phyloP scores from a whole-genome alignment of 441 rosid species.

The Hura crepitans region DNA sequence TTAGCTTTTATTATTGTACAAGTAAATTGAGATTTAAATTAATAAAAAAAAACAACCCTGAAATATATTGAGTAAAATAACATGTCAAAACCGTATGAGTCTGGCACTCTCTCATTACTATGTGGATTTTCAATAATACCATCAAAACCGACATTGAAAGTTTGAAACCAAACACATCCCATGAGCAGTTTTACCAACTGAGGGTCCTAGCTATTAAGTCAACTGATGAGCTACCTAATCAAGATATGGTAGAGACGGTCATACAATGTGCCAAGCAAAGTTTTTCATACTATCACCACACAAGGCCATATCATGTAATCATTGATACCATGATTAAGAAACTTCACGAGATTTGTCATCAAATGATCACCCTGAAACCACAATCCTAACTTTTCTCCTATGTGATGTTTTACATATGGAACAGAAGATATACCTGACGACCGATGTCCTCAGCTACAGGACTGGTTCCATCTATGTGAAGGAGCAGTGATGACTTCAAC shows the following conservation, averaged over 20 bases:
- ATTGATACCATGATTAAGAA: not conserved
- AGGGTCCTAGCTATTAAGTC: too few species aligned
- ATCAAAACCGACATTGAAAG: too few species aligned
- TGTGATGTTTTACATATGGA: not conserved
- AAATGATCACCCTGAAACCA: not conserved
- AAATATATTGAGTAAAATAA: not conserved
- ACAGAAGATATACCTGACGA: constrained; percentile 68
- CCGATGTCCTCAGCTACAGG: constrained; percentile 98
- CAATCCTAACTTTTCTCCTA: not conserved
- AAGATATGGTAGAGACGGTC: too few species aligned
- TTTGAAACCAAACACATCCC: too few species aligned
- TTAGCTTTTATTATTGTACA: not conserved
- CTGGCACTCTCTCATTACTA: too few species aligned
- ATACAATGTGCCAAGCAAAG: too few species aligned
- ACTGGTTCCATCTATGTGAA: constrained; percentile 97
- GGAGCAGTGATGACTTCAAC: constrained; percentile 91
- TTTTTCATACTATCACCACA: not conserved
- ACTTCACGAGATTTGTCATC: not conserved
- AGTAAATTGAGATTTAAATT: not conserved
- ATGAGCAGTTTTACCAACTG: too few species aligned
- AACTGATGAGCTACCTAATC: too few species aligned
- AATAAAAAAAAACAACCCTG: not conserved
- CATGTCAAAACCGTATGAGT: too few species aligned
- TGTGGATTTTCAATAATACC: too few species aligned
- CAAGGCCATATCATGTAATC: not conserved